Evolutionary conservation across 805 yeast species (phyloP).

Genomic region (Saccharomycopsis lassenensis): DNA sequence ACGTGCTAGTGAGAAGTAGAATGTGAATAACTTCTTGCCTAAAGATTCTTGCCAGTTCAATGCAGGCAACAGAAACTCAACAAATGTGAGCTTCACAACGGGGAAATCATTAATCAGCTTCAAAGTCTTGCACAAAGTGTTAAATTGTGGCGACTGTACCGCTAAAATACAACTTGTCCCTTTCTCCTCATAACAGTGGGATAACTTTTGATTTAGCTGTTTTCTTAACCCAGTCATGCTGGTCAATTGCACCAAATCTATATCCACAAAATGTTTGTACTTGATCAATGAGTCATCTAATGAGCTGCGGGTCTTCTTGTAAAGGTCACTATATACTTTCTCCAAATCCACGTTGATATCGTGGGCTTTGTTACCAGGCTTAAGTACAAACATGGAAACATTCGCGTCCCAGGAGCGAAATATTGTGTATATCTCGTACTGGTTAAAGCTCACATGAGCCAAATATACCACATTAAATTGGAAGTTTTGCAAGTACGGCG

Average conservation of each 20-base stretch:
- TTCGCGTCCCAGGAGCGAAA: conserved; percentile 51
- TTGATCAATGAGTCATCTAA: too few relatives aligned
- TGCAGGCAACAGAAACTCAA: conserved; percentile 55
- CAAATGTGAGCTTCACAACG: conserved; percentile 44
- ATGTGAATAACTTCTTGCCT: conserved; percentile 54
- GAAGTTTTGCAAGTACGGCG: conserved; percentile 44
- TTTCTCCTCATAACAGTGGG: conserved; percentile 51
- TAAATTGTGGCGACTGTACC: conserved; percentile 59
- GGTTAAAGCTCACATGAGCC: conserved; percentile 58
- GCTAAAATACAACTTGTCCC: conserved; percentile 55
- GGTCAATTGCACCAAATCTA: conserved; percentile 44
- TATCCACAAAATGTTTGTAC: conserved; percentile 40
- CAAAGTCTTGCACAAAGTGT: conserved; percentile 36
- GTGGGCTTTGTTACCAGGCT: conserved; percentile 61
- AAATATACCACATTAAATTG: conserved; percentile 50
- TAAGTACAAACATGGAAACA: conserved; percentile 45
- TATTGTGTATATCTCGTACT: conserved; percentile 62
- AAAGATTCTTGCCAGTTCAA: conserved; percentile 73
- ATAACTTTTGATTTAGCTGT: conserved; percentile 42
- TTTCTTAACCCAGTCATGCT: conserved; percentile 46
- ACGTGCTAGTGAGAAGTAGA: conserved; percentile 59
- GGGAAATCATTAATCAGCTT: conserved; percentile 48
- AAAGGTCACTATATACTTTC: conserved; percentile 45
- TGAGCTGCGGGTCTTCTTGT: too few relatives aligned
- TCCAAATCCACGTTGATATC: conserved; percentile 38